Percentiles rank a stretch among this genome's conserved stretches.
phyloP scores from a whole-genome alignment of 192 early-diverging fungal genomes.

The Coemansia sp. region DNA sequence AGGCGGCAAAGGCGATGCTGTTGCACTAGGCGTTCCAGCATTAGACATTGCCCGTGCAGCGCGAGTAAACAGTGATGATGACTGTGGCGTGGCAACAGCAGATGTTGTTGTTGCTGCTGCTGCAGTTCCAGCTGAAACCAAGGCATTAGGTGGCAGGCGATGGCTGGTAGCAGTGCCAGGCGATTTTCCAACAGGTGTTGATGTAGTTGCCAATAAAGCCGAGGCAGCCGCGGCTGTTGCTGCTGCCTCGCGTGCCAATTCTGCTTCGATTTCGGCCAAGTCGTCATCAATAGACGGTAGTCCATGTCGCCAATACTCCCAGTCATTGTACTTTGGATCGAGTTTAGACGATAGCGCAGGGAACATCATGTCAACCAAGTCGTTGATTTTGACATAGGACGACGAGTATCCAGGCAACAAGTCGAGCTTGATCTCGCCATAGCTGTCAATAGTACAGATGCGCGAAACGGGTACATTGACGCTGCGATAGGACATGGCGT shows the following conservation, averaged over 20 bases:
- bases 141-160: not conserved
- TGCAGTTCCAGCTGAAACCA: not conserved
- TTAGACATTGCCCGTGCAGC: conserved; percentile 7
- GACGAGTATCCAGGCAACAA: conserved; percentile 80
- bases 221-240: not conserved
- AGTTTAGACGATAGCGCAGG: conserved; percentile 62
- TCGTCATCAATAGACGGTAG: conserved; percentile 41
- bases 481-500: conserved; percentile 90
- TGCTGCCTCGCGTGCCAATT: conserved; percentile 9
- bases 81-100: not conserved
- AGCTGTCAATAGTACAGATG: conserved; percentile 95
- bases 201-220: not conserved
- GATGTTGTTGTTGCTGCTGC: not conserved
- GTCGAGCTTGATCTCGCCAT: conserved; percentile 89
- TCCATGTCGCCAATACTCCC: conserved; percentile 71
- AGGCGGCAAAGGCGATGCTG: not conserved
- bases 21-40: not conserved
- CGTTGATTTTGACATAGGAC: conserved; percentile 85
- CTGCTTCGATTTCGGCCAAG: conserved; percentile 27
- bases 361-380: conserved; percentile 95
- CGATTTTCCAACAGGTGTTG: not conserved
- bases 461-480: conserved; percentile 90
- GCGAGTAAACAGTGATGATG: not conserved
- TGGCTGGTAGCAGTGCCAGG: not conserved
- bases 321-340: conserved; percentile 77